Conservation (phyloP, 257 asterid genomes). For the Cruciata laevipes region DNA sequence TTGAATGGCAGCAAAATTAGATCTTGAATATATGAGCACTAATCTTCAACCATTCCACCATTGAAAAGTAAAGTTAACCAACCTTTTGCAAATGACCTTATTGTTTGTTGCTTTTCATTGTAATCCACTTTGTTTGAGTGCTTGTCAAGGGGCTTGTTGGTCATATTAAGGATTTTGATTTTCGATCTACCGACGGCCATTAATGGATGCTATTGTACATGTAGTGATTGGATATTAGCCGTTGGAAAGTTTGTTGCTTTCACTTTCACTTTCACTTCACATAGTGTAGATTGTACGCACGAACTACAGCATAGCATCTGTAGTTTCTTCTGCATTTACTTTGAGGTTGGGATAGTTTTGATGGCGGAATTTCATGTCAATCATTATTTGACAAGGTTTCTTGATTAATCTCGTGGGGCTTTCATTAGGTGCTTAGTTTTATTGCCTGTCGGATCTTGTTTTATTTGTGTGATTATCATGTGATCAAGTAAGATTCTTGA, state of each 20-base stretch:
- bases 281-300: conserved; percentile 22
- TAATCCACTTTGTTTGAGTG: neutral
- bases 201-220: conserved; percentile 22
- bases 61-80: conserved; percentile 44
- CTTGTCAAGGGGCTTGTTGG: conserved; percentile 32
- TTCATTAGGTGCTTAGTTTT: conserved; percentile 34
- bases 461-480: conserved; percentile 36
- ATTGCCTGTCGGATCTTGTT: conserved; percentile 41
- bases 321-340: conserved; percentile 20
- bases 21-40: conserved; percentile 17
- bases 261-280: conserved; percentile 54
- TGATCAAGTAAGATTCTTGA: conserved; percentile 63
- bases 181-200: conserved; percentile 27
- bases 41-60: conserved; percentile 17
- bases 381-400: conserved; percentile 20
- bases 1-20: conserved; percentile 18
- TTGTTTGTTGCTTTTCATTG: neutral
- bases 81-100: neutral
- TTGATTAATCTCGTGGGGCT: conserved; percentile 38
- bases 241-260: conserved; percentile 46
- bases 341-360: conserved; percentile 4
- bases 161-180: conserved; percentile 7
- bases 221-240: conserved; percentile 11
- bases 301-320: conserved; percentile 12
- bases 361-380: conserved; percentile 4